These are phyloP conservation scores for Chaetomium tenue DNA, from an alignment of 495 filamentous ascomycete species.

Conservation along the genomic window DNA sequence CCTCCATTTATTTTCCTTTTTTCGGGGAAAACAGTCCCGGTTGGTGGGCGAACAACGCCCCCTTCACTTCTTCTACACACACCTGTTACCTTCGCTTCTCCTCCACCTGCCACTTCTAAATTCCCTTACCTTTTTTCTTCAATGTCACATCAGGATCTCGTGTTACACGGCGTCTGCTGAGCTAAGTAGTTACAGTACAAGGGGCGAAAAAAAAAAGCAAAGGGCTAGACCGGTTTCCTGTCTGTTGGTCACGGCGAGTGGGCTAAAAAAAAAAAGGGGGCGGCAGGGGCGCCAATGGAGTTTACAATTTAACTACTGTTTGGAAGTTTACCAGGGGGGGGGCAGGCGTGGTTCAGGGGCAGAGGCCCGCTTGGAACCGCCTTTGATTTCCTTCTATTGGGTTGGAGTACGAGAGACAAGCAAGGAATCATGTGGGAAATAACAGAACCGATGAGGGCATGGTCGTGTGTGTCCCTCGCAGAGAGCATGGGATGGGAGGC, in stretches of 20 bases:
- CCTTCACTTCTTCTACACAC: neutral
- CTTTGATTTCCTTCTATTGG: neutral
- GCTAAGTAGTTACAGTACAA: neutral
- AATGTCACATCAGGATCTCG: neutral
- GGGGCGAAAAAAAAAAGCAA: neutral
- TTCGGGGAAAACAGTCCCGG: neutral
- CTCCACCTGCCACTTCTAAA: neutral
- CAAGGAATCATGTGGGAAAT: neutral
- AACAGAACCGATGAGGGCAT: neutral
- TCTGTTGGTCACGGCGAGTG: neutral
- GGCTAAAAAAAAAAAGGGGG: neutral
- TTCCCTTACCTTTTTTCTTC: neutral
- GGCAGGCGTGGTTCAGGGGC: neutral
- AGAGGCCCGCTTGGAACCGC: neutral
- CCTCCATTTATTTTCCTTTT: neutral
- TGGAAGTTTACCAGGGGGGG: neutral
- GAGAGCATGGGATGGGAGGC: slow-evolving; percentile 3
- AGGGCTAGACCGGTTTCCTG: neutral
- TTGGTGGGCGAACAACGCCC: neutral
- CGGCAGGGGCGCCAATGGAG: neutral
- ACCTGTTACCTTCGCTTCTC: neutral
- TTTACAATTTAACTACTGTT: neutral
- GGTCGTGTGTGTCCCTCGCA: neutral
- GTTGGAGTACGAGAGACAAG: neutral
- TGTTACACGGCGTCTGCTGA: slow-evolving; percentile 6